Percentiles rank a stretch among this genome's conserved stretches.
These are phyloP conservation scores for Solanum gandarillasii DNA, from an alignment of 257 asterid genomes.

Conservation along the genomic window DNA sequence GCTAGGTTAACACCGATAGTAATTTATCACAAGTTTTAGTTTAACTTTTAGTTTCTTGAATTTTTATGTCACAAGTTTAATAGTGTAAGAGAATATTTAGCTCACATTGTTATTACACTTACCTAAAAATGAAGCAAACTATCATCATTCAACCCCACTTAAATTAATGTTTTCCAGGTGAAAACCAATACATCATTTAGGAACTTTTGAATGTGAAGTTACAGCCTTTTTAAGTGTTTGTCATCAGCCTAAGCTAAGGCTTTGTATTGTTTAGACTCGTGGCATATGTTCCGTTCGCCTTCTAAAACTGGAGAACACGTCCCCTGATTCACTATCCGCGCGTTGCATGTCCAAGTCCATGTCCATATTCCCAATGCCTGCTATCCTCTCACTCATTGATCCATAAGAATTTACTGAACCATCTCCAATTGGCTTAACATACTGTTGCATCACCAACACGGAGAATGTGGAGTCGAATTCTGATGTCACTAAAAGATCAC, in stretches of 20 bases:
- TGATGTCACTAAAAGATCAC: slow-evolving; percentile 77
- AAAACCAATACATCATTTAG: not conserved
- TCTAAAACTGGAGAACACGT: slow-evolving; percentile 34
- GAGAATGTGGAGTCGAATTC: slow-evolving; percentile 62
- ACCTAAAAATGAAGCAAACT: not conserved
- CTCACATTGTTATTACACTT: not conserved
- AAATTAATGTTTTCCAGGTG: not conserved
- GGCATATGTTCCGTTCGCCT: slow-evolving; percentile 11
- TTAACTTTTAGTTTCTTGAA: not conserved
- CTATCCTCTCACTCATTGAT: slow-evolving; percentile 15
- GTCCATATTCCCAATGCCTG: slow-evolving; percentile 12
- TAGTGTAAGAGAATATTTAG: not conserved
- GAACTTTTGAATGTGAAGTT: not conserved
- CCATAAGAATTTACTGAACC: slow-evolving; percentile 29
- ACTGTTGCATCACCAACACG: slow-evolving; percentile 73
- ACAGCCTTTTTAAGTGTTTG: not conserved
- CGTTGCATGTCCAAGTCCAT: slow-evolving; percentile 17
- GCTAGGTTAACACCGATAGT: not conserved
- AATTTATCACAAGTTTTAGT: not conserved
- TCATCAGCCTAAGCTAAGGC: not conserved
- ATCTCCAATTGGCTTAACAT: slow-evolving; percentile 9
- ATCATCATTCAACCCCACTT: not conserved
- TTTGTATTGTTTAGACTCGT: not conserved
- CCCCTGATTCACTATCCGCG: slow-evolving; percentile 37
- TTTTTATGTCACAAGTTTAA: not conserved